phyloP scores from a whole-genome alignment of 2,329 filamentous ascomycete genomes.

The Aschersonia sp. region DNA sequence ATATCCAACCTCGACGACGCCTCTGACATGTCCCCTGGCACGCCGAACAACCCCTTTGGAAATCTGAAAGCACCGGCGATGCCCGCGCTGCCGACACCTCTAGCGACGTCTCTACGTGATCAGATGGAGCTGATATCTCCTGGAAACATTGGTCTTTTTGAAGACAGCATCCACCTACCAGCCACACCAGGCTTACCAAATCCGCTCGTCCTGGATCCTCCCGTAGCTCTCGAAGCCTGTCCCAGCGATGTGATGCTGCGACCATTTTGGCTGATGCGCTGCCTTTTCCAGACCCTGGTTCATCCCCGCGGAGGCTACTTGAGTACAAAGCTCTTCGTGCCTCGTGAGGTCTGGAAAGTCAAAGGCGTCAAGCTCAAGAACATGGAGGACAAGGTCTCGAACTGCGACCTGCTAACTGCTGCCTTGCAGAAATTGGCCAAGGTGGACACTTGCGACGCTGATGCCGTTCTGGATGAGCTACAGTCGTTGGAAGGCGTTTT shows the following conservation, averaged over 20 bases:
- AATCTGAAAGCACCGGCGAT: conserved; percentile 33
- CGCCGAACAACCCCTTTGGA: conserved; percentile 56
- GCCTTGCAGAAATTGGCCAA: conserved; percentile 69
- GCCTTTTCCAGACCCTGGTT: conserved; percentile 78
- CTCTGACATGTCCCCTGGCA: conserved; percentile 56
- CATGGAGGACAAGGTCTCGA: conserved; percentile 83
- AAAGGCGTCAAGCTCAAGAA: conserved; percentile 86
- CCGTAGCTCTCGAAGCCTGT: conserved; percentile 76
- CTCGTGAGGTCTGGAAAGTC: conserved; percentile 84
- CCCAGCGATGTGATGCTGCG: conserved; percentile 79
- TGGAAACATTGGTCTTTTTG: conserved; percentile 68
- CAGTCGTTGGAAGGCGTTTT: conserved; percentile 73
- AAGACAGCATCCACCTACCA: conserved; percentile 63
- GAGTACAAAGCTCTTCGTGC: conserved; percentile 82
- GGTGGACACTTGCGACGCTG: conserved; percentile 81
- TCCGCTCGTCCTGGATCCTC: conserved; percentile 45
- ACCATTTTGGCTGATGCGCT: conserved; percentile 96
- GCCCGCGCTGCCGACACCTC: conserved; percentile 53
- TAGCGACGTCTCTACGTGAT: conserved; percentile 46
- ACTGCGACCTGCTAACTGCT: conserved; percentile 81
- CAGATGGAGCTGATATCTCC: conserved; percentile 40
- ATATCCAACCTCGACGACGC: conserved; percentile 44
- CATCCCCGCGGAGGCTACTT: conserved; percentile 88
- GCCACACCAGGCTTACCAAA: conserved; percentile 51
- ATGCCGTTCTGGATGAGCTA: conserved; percentile 88